Percentiles rank a stretch among this genome's conserved stretches.
Conservation (phyloP, 306 rosid species). For the Begonia loranthoides region DNA sequence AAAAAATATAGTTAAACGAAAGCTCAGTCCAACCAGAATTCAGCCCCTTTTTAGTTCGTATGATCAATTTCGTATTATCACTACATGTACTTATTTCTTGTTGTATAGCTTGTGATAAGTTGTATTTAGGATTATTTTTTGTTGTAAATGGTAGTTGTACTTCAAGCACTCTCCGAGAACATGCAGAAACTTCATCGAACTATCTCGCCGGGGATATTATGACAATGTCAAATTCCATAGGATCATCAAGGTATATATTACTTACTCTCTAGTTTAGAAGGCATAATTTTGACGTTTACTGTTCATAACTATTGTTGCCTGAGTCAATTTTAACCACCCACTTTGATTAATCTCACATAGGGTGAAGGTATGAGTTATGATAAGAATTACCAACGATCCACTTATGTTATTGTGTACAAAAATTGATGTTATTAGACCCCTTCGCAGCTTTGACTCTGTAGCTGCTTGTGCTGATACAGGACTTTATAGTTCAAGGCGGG, state of each 20-base stretch:
- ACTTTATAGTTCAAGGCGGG: conserved; percentile 95
- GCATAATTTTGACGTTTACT: neutral
- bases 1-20: neutral
- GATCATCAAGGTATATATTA: conserved; percentile 63
- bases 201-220: conserved; percentile 83
- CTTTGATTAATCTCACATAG: too few relatives aligned
- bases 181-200: conserved; percentile 90
- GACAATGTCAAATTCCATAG: conserved; percentile 91
- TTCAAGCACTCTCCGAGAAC: conserved; percentile 93
- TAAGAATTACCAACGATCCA: neutral
- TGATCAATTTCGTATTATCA: neutral
- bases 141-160: conserved; percentile 40
- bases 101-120: neutral
- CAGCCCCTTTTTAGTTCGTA: neutral
- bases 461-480: conserved; percentile 39
- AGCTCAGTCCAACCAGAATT: neutral
- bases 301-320: too few relatives aligned
- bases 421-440: neutral
- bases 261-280: neutral
- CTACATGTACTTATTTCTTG: too few relatives aligned
- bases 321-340: too few relatives aligned
- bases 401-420: neutral
- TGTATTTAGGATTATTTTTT: neutral
- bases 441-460: neutral
- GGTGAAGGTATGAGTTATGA: too few relatives aligned